Base-by-base conservation (phyloP, 2,329 filamentous ascomycete genomes). In the Mariannaea elegans region DNA sequence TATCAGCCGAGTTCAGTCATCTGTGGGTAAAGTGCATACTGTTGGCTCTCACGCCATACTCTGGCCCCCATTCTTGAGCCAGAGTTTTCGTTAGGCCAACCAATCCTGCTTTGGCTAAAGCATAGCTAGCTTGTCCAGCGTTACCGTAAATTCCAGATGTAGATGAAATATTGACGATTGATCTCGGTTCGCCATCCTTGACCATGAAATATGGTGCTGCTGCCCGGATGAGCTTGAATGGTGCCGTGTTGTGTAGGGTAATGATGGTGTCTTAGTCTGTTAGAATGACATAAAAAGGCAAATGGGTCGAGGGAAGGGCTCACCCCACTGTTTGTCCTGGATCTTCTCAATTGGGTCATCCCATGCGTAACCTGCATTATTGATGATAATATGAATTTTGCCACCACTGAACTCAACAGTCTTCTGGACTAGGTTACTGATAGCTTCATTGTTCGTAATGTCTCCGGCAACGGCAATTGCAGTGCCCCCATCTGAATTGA, bases 271-370 rank as follows among this genome's bases (percentile, higher is more conserved):
- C 90, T 56, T n/a, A 6, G 3, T 36, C 9, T 9, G 9, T 56
- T 21, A 49, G 27, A 38, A 18, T 31, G 7, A 31, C 7, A 14
- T 2, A 34, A 18, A 6, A 4, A 24, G 13, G 9, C 2, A 3
- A 1, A 5, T 21, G 8, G 9, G n/a, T 12, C 4, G 19, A 48
- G 3, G 4, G 9, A 10, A 14, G 7, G 14, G 13, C 53, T 49
- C 16, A 46, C 56, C 56, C 92, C 92, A 96, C 82, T 96, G 92
- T 80, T 92, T 91, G 81, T 96, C 92, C 14, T 88, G 90, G 81
- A 93, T 94, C 83, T 95, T 96, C 82, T 96, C 91, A 65, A 96
- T 92, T 24, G 96, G 92, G 6, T 90, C 93, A 75, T 97, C 93
- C 92, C 93, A 62, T n/a, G 54, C 49, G 27, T 58, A 62, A 7